Conservation (phyloP, 2,329 filamentous ascomycete species). For the Hymenoscyphus repandus region DNA sequence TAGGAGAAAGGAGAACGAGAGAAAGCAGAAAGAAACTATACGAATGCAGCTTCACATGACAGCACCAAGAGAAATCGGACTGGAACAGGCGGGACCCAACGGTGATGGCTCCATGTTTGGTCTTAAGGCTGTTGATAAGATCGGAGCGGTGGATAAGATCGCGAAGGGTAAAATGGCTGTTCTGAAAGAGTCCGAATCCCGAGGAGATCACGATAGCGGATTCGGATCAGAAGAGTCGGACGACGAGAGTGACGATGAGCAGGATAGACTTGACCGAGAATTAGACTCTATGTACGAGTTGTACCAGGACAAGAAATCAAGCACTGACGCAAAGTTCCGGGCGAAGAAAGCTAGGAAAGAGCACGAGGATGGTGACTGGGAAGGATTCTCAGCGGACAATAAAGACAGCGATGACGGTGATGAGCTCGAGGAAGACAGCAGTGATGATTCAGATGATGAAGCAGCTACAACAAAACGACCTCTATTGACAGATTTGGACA, state of each 20-base stretch:
- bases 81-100: constrained; percentile 75
- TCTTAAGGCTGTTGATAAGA: constrained; percentile 75
- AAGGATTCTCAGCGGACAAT: constrained; percentile 71
- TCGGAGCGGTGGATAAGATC: constrained; percentile 62
- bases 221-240: constrained; percentile 51
- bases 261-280: constrained; percentile 75
- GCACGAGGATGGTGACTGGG: constrained; percentile 83
- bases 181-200: constrained; percentile 50
- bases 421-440: constrained; percentile 55
- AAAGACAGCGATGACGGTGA: constrained; percentile 50
- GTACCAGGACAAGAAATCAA: constrained; percentile 75
- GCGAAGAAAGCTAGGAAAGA: constrained; percentile 84
- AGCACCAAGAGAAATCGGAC: constrained; percentile 89
- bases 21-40: constrained; percentile 90
- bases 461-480: constrained; percentile 36
- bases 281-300: constrained; percentile 83
- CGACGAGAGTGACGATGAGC: constrained; percentile 69
- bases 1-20: constrained; percentile 82
- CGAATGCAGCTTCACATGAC: constrained; percentile 97
- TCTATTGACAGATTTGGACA: constrained; percentile 59
- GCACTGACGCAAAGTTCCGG: constrained; percentile 77
- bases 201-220: constrained; percentile 56
- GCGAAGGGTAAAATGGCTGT: constrained; percentile 74
- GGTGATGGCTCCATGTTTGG: constrained; percentile 84
- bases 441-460: constrained; percentile 57